Evolutionary conservation across 2,329 filamentous ascomycete species (phyloP).

Genomic region (Rachicladosporium sp.): DNA sequence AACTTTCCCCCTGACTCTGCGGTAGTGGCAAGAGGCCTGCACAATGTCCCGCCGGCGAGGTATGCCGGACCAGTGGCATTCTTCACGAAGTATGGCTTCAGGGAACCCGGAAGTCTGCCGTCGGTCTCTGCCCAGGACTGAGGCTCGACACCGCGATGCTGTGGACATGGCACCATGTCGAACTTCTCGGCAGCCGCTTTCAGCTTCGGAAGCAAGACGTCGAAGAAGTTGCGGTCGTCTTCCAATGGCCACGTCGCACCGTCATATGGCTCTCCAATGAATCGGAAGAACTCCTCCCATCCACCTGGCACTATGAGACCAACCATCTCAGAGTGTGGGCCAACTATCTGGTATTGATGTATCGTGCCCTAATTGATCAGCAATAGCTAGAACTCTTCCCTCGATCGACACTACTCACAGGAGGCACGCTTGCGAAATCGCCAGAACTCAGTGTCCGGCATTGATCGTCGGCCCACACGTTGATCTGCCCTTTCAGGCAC

Average conservation of each 20-base stretch:
- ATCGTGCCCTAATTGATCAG: conserved; percentile 31
- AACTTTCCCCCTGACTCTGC: conserved; percentile 38
- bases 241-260: conserved; percentile 36
- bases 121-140: conserved; percentile 16
- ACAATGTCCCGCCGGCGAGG: conserved; percentile 34
- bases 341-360: conserved; percentile 44
- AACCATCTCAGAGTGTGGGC: conserved; percentile 42
- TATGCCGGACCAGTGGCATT: conserved; percentile 39
- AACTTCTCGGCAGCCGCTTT: conserved; percentile 44
- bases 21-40: conserved; percentile 38
- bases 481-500: conserved; percentile 42
- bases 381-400: background rate
- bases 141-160: conserved; percentile 22
- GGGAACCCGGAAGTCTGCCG: conserved; percentile 26
- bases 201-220: conserved; percentile 41
- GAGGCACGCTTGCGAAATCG: conserved; percentile 47
- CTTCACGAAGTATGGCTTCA: conserved; percentile 39
- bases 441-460: conserved; percentile 42
- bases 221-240: conserved; percentile 40
- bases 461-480: conserved; percentile 46
- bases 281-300: conserved; percentile 50
- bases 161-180: conserved; percentile 42
- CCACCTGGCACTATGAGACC: conserved; percentile 46
- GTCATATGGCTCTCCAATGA: conserved; percentile 41
- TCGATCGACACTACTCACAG: conserved; percentile 25